A percentile compares a stretch with the other conserved stretches of the same genome.
Evolutionary conservation across 148 eudicot species (phyloP).

Genomic region (Euryodendron excelsum): DNA sequence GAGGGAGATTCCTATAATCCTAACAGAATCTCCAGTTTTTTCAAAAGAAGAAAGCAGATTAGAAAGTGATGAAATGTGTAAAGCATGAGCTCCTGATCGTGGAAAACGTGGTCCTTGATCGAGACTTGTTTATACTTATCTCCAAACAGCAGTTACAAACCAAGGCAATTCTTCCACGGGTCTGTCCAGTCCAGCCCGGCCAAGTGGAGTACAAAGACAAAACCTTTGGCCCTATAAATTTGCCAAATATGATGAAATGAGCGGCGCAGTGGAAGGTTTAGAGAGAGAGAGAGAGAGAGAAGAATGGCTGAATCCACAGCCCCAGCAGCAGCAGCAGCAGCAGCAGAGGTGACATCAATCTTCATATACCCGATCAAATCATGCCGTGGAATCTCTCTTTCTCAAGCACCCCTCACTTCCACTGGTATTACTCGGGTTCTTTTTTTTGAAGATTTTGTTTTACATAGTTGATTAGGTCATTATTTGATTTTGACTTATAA

Average conservation of each 20-base stretch:
- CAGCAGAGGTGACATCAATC: constrained; percentile 49
- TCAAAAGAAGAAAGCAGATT: background rate
- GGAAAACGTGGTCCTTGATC: background rate
- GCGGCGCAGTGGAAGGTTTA: background rate
- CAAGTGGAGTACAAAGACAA: too few relatives aligned
- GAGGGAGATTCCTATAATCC: background rate
- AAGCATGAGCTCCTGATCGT: background rate
- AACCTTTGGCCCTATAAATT: too few relatives aligned
- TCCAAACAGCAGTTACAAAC: too few relatives aligned
- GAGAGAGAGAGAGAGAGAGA: constrained; percentile 12
- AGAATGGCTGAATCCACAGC: constrained; percentile 13
- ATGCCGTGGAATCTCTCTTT: constrained; percentile 70
- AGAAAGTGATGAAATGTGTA: background rate
- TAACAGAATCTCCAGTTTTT: background rate
- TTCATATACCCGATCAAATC: constrained; percentile 80
- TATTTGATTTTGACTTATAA: too few relatives aligned
- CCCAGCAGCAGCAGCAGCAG: constrained; percentile 7
- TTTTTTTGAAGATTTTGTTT: too few relatives aligned
- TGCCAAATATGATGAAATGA: too few relatives aligned
- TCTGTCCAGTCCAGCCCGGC: too few relatives aligned
- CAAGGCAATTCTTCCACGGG: background rate
- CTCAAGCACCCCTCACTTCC: constrained; percentile 62
- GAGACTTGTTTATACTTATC: background rate
- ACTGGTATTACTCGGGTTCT: constrained; percentile 38
- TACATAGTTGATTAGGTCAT: too few relatives aligned